Percentiles rank a stretch among this genome's conserved stretches.
Conservation (phyloP, 257 asterid species). For the Solanum pinnatisectum region DNA sequence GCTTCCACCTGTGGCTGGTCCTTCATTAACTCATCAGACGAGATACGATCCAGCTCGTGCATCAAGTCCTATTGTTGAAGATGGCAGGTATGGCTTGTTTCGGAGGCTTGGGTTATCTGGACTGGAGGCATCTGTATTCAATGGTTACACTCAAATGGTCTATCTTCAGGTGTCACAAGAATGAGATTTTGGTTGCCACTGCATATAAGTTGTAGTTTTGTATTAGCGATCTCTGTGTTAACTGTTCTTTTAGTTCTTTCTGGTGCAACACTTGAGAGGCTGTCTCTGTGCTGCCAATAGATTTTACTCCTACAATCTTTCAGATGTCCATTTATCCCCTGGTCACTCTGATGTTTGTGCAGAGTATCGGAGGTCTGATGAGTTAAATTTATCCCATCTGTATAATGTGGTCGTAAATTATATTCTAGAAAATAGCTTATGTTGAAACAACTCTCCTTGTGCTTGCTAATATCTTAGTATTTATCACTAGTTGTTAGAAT, state of each 20-base stretch:
- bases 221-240: not conserved
- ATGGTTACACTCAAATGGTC: constrained; percentile 98
- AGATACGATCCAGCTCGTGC: constrained; percentile 95
- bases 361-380: not conserved
- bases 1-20: constrained; percentile 95
- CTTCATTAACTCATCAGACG: constrained; percentile 91
- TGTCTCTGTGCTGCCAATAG: not conserved
- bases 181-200: not conserved
- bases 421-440: not conserved
- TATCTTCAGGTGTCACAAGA: constrained; percentile 67
- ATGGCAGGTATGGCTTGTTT: constrained; percentile 71
- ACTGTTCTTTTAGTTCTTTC: not conserved
- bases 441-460: not conserved
- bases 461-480: not conserved
- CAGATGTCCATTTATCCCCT: not conserved
- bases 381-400: not conserved
- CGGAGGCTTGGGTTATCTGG: constrained; percentile 56
- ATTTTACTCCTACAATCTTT: not conserved
- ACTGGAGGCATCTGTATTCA: constrained; percentile 68
- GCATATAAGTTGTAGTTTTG: not conserved
- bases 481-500: too few relatives aligned
- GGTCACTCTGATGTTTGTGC: not conserved
- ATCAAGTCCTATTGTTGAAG: constrained; percentile 69
- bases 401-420: not conserved
- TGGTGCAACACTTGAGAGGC: not conserved